A percentile compares a stretch with the other conserved stretches of the same genome.
phyloP scores from a whole-genome alignment of 2,329 filamentous ascomycete species.

The Stemphylium beticola region DNA sequence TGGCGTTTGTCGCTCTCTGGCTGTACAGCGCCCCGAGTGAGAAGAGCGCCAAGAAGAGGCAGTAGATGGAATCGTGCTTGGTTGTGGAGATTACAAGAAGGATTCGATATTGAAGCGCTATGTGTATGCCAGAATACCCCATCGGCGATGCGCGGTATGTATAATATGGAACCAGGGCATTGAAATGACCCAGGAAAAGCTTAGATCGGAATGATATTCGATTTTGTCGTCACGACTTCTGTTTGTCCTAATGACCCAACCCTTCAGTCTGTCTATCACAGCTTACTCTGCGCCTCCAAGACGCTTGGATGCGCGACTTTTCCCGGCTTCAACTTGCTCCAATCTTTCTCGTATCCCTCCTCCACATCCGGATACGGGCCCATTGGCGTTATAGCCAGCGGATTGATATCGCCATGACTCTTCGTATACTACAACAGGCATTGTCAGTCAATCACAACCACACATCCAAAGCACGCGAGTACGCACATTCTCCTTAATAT shows the following conservation, averaged over 20 bases:
- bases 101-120: neutral
- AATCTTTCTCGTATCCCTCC: conserved; percentile 57
- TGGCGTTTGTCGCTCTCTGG: conserved; percentile 87
- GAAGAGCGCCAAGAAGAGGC: conserved; percentile 58
- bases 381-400: conserved; percentile 66
- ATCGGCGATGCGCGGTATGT: conserved; percentile 18
- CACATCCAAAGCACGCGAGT: neutral
- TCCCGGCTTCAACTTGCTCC: conserved; percentile 57
- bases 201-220: conserved; percentile 8
- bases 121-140: conserved; percentile 9
- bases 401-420: conserved; percentile 65
- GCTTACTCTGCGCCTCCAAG: conserved; percentile 38
- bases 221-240: neutral
- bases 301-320: conserved; percentile 53
- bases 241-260: too few relatives aligned
- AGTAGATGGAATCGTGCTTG: conserved; percentile 35
- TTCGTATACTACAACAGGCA: conserved; percentile 59
- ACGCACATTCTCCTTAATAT: conserved; percentile 69
- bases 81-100: neutral
- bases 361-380: conserved; percentile 67
- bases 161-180: conserved; percentile 18
- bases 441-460: neutral
- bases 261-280: conserved; percentile 20
- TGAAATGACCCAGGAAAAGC: conserved; percentile 12
- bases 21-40: conserved; percentile 73